Percentiles rank a stretch among this genome's conserved stretches.
phyloP scores from a whole-genome alignment of 2,329 filamentous ascomycete species.

The Fusarium sp. region DNA sequence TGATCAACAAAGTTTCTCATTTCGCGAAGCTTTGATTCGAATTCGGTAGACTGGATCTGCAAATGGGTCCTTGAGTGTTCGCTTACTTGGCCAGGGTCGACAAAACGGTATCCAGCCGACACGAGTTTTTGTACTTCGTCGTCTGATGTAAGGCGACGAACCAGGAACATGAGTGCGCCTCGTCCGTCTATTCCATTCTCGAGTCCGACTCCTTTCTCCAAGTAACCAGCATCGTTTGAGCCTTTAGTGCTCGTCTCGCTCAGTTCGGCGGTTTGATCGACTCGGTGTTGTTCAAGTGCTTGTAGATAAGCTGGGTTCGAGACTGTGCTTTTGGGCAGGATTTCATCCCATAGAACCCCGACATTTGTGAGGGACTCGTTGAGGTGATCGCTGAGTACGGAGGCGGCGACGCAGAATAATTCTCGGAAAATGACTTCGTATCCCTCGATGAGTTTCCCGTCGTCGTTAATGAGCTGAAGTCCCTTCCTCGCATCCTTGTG shows the following conservation, averaged over 20 bases:
- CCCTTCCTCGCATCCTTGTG: constrained; percentile 36
- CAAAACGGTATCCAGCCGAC: constrained; percentile 82
- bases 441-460: constrained; percentile 73
- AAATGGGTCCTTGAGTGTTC: constrained; percentile 80
- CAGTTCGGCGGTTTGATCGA: constrained; percentile 3
- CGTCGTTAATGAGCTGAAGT: constrained; percentile 64
- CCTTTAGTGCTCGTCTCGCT: constrained; percentile 23
- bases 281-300: constrained; percentile 24
- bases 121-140: constrained; percentile 75
- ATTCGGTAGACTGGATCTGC: constrained; percentile 76
- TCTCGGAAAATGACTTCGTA: constrained; percentile 86
- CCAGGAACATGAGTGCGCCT: constrained; percentile 86
- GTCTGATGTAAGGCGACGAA: constrained; percentile 71
- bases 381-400: constrained; percentile 77
- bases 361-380: constrained; percentile 73
- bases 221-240: constrained; percentile 44
- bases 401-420: constrained; percentile 84
- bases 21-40: constrained; percentile 72
- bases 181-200: constrained; percentile 66
- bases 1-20: constrained; percentile 73
- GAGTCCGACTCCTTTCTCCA: constrained; percentile 58
- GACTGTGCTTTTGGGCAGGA: constrained; percentile 74
- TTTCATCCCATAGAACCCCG: constrained; percentile 82
- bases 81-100: constrained; percentile 76
- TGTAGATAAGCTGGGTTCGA: constrained; percentile 37